Percentiles rank a stretch among this genome's conserved stretches.
These are phyloP conservation scores for Trichoderma sp. DNA, from an alignment of 2,329 filamentous ascomycete species.

Conservation along the genomic window DNA sequence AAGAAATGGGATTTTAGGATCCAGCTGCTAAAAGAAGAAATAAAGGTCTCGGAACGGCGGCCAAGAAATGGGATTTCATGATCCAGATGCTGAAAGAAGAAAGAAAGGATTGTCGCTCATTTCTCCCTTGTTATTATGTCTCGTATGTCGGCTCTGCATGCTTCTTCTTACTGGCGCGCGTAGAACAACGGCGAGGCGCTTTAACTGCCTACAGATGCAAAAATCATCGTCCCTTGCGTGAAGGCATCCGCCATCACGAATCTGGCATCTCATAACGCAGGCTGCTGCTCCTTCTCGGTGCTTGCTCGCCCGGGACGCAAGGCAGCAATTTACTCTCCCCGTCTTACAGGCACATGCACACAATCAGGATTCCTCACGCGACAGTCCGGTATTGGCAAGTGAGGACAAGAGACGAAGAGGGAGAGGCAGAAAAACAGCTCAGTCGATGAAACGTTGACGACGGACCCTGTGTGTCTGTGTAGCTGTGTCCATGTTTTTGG, in stretches of 20 bases:
- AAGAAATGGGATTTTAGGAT: neutral
- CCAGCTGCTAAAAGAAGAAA: conserved; percentile 5
- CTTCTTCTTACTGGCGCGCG: neutral
- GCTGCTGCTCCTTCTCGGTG: neutral
- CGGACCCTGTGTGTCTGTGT: neutral
- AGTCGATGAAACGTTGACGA: conserved; percentile 6
- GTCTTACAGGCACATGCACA: neutral
- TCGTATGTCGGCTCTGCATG: neutral
- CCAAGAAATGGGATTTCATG: neutral
- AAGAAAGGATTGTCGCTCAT: neutral
- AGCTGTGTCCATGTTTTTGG: neutral
- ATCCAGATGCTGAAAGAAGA: neutral
- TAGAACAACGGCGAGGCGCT: neutral
- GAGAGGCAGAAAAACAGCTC: neutral
- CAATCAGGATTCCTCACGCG: neutral
- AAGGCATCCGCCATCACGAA: neutral
- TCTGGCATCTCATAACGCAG: neutral
- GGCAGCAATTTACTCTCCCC: neutral
- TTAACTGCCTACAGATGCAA: neutral
- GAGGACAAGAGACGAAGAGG: neutral
- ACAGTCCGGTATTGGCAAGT: neutral
- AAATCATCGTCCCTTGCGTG: neutral
- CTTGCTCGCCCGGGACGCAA: neutral
- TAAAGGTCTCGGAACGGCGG: neutral
- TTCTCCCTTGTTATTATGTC: neutral